phyloP scores from a whole-genome alignment of 805 yeast species.

The Saturnispora sanitii region DNA sequence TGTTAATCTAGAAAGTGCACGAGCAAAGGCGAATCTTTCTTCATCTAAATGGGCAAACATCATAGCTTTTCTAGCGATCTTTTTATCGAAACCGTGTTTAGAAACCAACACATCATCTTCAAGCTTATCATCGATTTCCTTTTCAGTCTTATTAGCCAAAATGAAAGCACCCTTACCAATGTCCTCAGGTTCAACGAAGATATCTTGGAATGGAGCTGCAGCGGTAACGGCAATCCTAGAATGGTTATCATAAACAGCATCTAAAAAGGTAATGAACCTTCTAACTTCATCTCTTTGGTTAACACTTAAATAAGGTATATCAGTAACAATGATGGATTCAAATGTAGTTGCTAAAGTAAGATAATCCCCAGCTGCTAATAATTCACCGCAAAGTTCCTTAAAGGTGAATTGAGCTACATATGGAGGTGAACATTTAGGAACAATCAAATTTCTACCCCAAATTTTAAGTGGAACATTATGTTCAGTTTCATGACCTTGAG shows the following conservation, averaged over 20 bases:
- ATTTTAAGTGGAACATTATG: constrained; percentile 38
- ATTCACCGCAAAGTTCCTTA: constrained; percentile 74
- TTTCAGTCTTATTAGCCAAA: constrained; percentile 22
- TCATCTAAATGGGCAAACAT: constrained; percentile 81
- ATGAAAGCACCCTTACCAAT: constrained; percentile 38
- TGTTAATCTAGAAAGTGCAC: constrained; percentile 82
- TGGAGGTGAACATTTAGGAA: constrained; percentile 70
- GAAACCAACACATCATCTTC: constrained; percentile 54
- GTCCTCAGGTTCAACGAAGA: constrained; percentile 77
- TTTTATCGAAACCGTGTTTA: constrained; percentile 69
- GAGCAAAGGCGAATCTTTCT: constrained; percentile 92
- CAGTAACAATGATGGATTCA: constrained; percentile 77
- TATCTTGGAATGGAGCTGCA: constrained; percentile 72
- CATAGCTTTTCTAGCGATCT: constrained; percentile 57
- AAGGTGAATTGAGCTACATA: constrained; percentile 86
- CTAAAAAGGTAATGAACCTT: constrained; percentile 87
- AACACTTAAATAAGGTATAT: constrained; percentile 77
- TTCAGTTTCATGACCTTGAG: constrained; percentile 44
- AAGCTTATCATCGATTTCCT: constrained; percentile 20
- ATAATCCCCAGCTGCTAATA: constrained; percentile 91
- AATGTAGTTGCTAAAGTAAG: constrained; percentile 69
- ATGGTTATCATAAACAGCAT: constrained; percentile 90
- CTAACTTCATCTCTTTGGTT: constrained; percentile 76
- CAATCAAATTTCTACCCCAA: constrained; percentile 80
- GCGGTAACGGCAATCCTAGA: constrained; percentile 84